Percentiles rank a stretch among this genome's conserved stretches.
phyloP scores from a whole-genome alignment of 1,284 basidiomycete species.

The Xerocomus nothofagi region DNA sequence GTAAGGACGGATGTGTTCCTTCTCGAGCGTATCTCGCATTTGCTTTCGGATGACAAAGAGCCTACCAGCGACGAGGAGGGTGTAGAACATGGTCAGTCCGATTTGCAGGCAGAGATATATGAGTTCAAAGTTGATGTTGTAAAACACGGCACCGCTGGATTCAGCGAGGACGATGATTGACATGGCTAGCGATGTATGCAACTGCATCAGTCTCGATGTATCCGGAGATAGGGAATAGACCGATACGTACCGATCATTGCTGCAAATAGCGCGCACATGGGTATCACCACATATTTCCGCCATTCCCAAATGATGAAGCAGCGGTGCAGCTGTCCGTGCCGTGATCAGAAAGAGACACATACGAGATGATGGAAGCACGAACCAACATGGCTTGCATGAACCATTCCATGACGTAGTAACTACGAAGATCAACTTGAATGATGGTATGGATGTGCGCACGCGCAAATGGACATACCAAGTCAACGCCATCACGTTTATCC shows the following conservation, averaged over 20 bases:
- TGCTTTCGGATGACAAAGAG: constrained; percentile 22
- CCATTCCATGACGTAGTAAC: constrained; percentile 32
- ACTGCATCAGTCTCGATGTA: neutral
- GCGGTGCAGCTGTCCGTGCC: constrained; percentile 26
- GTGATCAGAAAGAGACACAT: constrained; percentile 1
- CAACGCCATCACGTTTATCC: constrained; percentile 28
- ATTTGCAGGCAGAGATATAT: constrained; percentile 32
- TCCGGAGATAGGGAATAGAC: neutral
- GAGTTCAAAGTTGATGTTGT: constrained; percentile 27
- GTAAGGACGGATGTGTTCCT: constrained; percentile 25
- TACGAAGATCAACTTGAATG: constrained; percentile 1
- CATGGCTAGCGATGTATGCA: constrained; percentile 15
- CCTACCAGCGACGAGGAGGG: constrained; percentile 29
- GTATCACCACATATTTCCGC: constrained; percentile 15
- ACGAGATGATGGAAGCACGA: neutral
- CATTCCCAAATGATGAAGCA: constrained; percentile 32
- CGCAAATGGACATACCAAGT: constrained; percentile 20
- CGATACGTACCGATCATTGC: constrained; percentile 26
- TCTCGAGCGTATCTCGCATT: constrained; percentile 18
- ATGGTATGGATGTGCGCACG: neutral
- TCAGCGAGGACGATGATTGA: constrained; percentile 29
- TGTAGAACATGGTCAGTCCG: constrained; percentile 32
- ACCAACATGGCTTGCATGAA: constrained; percentile 30
- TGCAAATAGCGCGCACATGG: constrained; percentile 26
- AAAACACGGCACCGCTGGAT: constrained; percentile 23